phyloP scores from a whole-genome alignment of 805 yeast genomes.

The Wickerhamomyces kurtzmanii region DNA sequence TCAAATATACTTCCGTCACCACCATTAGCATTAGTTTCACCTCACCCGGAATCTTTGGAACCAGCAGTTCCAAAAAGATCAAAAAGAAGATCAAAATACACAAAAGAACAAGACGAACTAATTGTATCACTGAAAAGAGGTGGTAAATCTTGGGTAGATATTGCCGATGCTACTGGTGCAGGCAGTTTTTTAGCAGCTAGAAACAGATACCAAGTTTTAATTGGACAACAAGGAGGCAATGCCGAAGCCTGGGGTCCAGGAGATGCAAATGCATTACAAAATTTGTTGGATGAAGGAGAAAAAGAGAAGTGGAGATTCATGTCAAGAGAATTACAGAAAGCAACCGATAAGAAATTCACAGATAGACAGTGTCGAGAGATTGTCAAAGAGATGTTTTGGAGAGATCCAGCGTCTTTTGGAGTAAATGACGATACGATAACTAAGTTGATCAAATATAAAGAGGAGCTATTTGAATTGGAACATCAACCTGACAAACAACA shows the following conservation, averaged over 20 bases:
- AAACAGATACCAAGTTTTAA: conserved; percentile 68
- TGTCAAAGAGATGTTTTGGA: conserved; percentile 40
- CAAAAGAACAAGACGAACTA: conserved; percentile 56
- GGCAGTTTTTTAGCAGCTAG: conserved; percentile 66
- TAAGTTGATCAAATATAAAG: no score
- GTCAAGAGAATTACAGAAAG: conserved; percentile 48
- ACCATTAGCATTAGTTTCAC: conserved; percentile 32
- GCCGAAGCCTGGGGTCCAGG: conserved; percentile 51
- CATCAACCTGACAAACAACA: no score
- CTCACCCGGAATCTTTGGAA: conserved; percentile 31
- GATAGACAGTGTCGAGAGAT: conserved; percentile 46
- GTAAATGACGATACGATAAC: conserved; percentile 39
- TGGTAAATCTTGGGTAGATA: conserved; percentile 67
- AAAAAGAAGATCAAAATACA: conserved; percentile 58
- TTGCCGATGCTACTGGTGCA: conserved; percentile 54
- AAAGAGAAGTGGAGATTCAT: conserved; percentile 59
- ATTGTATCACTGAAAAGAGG: conserved; percentile 50
- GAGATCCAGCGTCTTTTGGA: conserved; percentile 48
- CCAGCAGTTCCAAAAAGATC: conserved; percentile 37
- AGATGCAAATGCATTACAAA: conserved; percentile 41
- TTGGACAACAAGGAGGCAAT: conserved; percentile 78
- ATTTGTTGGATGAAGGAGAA: conserved; percentile 59
- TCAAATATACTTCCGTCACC: conserved; percentile 30
- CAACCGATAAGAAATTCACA: conserved; percentile 36
- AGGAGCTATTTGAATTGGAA: no score